A percentile compares a stretch with the other conserved stretches of the same genome.
These are phyloP conservation scores for Paralagenidium karlingii DNA, from an alignment of 352 stramenopile species.

Conservation along the genomic window DNA sequence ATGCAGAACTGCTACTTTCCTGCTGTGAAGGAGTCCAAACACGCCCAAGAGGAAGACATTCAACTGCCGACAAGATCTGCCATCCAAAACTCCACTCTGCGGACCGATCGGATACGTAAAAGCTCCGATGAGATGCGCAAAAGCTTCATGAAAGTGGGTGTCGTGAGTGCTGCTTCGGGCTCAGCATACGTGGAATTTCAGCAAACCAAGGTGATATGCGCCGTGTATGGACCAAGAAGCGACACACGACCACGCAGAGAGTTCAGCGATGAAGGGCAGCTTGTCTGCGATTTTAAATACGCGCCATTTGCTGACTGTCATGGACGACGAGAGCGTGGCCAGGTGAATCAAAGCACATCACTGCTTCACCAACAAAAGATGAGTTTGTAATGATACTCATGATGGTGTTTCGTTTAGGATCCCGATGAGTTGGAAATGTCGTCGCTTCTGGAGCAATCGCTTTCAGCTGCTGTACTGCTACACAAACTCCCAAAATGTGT, in stretches of 20 bases:
- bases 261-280: slow-evolving; percentile 77
- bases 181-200: slow-evolving; percentile 85
- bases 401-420: slow-evolving; percentile 9
- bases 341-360: too few species aligned
- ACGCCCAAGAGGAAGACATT: slow-evolving; percentile 7
- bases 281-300: slow-evolving; percentile 84
- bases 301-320: slow-evolving; percentile 64
- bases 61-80: slow-evolving; percentile 14
- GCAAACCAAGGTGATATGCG: slow-evolving; percentile 78
- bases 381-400: not conserved
- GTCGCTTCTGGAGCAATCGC: slow-evolving; percentile 51
- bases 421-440: slow-evolving; percentile 74
- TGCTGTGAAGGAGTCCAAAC: slow-evolving; percentile 11
- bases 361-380: not conserved
- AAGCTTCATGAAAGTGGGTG: slow-evolving; percentile 76
- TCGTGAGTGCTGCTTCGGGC: slow-evolving; percentile 67
- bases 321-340: slow-evolving; percentile 47
- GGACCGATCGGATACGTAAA: slow-evolving; percentile 19
- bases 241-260: slow-evolving; percentile 56
- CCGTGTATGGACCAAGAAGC: slow-evolving; percentile 79
- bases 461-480: slow-evolving; percentile 75
- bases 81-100: slow-evolving; percentile 11
- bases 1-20: slow-evolving; percentile 87
- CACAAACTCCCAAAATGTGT: slow-evolving; percentile 84
- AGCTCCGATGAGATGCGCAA: slow-evolving; percentile 73